These are phyloP conservation scores for Penicillium flavigenum DNA, from an alignment of 495 filamentous ascomycete genomes.

Conservation along the genomic window DNA sequence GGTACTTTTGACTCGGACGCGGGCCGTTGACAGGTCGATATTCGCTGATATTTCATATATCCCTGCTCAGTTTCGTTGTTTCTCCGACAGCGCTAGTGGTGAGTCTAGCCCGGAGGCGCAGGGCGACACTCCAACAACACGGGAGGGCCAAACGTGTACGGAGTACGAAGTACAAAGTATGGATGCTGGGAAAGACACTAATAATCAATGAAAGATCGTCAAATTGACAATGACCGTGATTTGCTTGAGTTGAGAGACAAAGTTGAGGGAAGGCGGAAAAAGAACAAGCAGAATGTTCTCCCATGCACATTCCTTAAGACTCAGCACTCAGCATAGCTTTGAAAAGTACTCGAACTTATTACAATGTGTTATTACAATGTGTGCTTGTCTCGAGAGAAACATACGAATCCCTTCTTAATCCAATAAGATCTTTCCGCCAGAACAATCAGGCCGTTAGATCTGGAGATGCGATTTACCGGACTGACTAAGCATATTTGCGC, in stretches of 20 bases:
- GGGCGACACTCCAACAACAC: neutral
- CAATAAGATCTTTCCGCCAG: neutral
- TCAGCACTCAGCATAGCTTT: too few species aligned
- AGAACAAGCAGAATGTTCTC: neutral
- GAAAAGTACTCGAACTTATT: neutral
- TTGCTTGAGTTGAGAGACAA: too few species aligned
- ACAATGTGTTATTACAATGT: neutral
- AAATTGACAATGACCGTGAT: neutral
- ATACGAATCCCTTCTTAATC: neutral
- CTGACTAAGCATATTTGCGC: conserved; percentile 2
- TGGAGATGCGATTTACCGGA: neutral
- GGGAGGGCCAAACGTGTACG: too few species aligned
- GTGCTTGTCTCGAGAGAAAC: neutral
- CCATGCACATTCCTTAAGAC: neutral
- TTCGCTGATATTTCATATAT: conserved; percentile 1
- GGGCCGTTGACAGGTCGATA: conserved; percentile 27
- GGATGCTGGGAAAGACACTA: too few species aligned
- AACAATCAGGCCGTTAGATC: neutral
- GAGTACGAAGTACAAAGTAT: too few species aligned
- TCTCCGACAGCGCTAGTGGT: conserved; percentile 22
- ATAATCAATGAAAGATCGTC: neutral
- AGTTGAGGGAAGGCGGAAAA: neutral
- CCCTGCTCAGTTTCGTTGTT: conserved; percentile 5
- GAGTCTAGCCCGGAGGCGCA: conserved; percentile 6
- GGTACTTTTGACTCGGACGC: conserved; percentile 14